Base-by-base conservation (phyloP, 202 grass and related monocot genomes). In the Brachypodium distachyon region DNA sequence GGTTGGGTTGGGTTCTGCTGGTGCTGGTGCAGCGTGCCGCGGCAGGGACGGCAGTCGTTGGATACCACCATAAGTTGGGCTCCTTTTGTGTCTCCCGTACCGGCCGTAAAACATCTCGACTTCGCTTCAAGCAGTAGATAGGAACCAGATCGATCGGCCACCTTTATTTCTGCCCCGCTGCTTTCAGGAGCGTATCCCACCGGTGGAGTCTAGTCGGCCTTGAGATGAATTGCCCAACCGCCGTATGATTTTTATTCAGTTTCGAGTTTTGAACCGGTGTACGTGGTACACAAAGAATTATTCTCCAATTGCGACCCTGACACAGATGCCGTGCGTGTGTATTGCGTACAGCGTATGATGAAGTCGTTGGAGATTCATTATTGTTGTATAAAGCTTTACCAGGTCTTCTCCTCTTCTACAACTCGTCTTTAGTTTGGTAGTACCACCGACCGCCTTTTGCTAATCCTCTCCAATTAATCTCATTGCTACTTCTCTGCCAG, bases 71-170 rank as follows among this genome's bases (percentile, higher is more conserved):
- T 70, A 28, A 73, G 21, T n/a, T 4, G 28, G n/a, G n/a, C 26
- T n/a, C 46, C 65, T 64, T 46, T 53, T 37, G 78, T 82, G 78
- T 29, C 65, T 27, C 33, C 58, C 48, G 67, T 69, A 87, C n/a
- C n/a, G n/a, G n/a, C n/a, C n/a, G n/a, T n/a, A 79, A 79, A 80
- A 74, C 68, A n/a, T 16, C 51, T 75, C 48, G 81, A 80, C 86
- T 70, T 88, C 49, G 86, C 86, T 88, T 83, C 36, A 88, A 88
- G 86, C 80, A 75, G 80, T 69, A 32, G 78, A 21, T 3, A 68
- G 51, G 85, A 52, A 52, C 39, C 73, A 55, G 31, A 5, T 22
- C n/a, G 23, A 37, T 12, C 28, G 18, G 28, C n/a, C n/a, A 19
- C 61, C 52, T 42, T 57, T 38, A 12, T 46, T 55, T 29, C 12